Percentiles rank a stretch among this genome's conserved stretches.
phyloP scores from a whole-genome alignment of 306 rosid genomes.

The Potentilla sterilis region DNA sequence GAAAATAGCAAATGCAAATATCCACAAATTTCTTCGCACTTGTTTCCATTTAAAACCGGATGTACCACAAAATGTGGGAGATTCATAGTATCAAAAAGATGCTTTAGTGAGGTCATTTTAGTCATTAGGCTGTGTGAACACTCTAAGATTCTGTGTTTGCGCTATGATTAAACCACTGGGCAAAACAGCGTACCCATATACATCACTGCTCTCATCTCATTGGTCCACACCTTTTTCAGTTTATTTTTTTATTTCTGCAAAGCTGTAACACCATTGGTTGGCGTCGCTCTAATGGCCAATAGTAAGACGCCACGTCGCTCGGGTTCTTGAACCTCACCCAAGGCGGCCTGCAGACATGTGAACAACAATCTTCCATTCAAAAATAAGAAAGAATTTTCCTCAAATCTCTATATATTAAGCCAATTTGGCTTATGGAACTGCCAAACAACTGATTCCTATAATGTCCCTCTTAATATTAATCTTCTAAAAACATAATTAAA shows the following conservation, averaged over 20 bases:
- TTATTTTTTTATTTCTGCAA: neutral
- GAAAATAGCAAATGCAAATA: too few relatives aligned
- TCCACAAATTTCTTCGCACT: neutral
- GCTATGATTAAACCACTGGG: neutral
- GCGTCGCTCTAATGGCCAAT: neutral
- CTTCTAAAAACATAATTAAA: too few relatives aligned
- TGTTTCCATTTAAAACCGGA: neutral
- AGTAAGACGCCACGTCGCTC: neutral
- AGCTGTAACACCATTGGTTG: neutral
- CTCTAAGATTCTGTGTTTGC: slow-evolving; percentile 27
- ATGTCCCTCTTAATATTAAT: too few relatives aligned
- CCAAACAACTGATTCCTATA: too few relatives aligned
- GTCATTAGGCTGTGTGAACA: slow-evolving; percentile 35
- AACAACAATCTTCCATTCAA: neutral
- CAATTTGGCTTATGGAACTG: too few relatives aligned
- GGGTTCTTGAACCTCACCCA: neutral
- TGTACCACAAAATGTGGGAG: too few relatives aligned
- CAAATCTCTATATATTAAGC: too few relatives aligned
- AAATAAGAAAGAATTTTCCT: too few relatives aligned
- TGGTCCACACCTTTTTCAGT: neutral
- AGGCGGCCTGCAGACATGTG: neutral
- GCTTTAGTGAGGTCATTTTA: slow-evolving; percentile 1
- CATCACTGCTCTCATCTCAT: neutral
- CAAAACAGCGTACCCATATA: neutral
- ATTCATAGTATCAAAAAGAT: neutral